Base-by-base conservation (phyloP, 768 basidiomycete species). In the Auricularia heimuer region DNA sequence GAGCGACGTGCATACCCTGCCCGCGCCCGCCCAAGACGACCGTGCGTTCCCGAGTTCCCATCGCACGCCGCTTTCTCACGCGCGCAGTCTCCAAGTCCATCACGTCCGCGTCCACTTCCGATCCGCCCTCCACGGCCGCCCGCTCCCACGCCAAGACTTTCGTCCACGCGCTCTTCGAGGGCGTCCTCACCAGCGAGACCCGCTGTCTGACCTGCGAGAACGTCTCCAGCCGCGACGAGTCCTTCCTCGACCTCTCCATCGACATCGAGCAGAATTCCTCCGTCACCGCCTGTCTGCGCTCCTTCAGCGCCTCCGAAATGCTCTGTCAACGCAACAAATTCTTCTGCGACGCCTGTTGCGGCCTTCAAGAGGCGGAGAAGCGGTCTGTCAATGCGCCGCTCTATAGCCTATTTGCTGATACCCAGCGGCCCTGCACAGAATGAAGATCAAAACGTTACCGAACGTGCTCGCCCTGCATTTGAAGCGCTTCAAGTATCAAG, bases 241-340 rank as follows among this genome's bases (percentile, higher is more conserved):
- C 89, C 10, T 99, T 99, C 77, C 83, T 99, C 64, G 97, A 99
- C 77, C 82, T 99, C n/a, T 98, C 95, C 3, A 93, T 99, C 76
- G 97, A 99, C 74, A 98, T 99, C 69, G 96, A 98, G 74, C 93
- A 97, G 75, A 97, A 98, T 75, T 92, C 94, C 3, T 96, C 93
- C 68, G 88, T 99, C 63, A 96, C 95, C 1, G 90, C 95, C 6
- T 99, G 97, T 74, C 83, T 99, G 42, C 85, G 94, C 58, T 93
- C 95, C 73, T 99, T 99, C 74, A 96, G 93, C 72, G 95, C 94
- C 47, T 92, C 90, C 72, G 97, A 99, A 76, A 99, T 98, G 95
- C 84, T 99, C 21, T 95, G 93, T 70, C 93, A 96, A 75, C 90
- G 85, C 75, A 98, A 99, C 81, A 98, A 98, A 77, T 99, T 98